Evolutionary conservation across 768 basidiomycete genomes (phyloP).

Genomic region (Tulasnella sp.): DNA sequence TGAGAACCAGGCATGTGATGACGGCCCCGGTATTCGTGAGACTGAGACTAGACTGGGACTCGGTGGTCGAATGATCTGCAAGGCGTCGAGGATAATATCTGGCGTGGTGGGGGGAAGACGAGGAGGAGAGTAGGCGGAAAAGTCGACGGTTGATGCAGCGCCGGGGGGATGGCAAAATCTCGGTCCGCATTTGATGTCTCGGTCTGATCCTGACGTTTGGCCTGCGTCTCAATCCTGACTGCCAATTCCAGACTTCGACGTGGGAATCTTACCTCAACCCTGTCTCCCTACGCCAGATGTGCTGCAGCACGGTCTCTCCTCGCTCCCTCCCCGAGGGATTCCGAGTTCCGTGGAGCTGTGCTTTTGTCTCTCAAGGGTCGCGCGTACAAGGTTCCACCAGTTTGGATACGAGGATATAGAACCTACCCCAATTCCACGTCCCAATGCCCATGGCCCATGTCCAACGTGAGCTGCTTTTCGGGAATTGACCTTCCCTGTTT

Average conservation of each 20-base stretch:
- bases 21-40: not conserved
- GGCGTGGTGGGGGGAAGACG: not conserved
- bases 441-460: not conserved
- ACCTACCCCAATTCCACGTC: not conserved
- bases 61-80: slow-evolving; percentile 1
- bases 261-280: slow-evolving; percentile 3
- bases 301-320: not conserved
- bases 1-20: slow-evolving; percentile 2
- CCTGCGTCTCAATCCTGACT: slow-evolving; percentile 12
- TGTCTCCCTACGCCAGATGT: not conserved
- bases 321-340: not conserved
- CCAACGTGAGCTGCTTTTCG: not conserved
- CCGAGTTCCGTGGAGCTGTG: not conserved
- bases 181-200: slow-evolving; percentile 16
- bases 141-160: not conserved
- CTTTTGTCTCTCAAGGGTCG: slow-evolving; percentile 6
- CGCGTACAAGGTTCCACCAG: not conserved
- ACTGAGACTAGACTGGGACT: not conserved
- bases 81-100: not conserved
- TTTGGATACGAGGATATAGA: not conserved
- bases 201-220: slow-evolving; percentile 2
- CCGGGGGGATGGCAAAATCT: slow-evolving; percentile 1
- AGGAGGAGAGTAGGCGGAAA: not conserved
- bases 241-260: slow-evolving; percentile 14
- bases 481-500: not conserved